These are phyloP conservation scores for Kurtzmaniella quercitrusa DNA, from an alignment of 1,139 yeast genomes.

Conservation along the genomic window DNA sequence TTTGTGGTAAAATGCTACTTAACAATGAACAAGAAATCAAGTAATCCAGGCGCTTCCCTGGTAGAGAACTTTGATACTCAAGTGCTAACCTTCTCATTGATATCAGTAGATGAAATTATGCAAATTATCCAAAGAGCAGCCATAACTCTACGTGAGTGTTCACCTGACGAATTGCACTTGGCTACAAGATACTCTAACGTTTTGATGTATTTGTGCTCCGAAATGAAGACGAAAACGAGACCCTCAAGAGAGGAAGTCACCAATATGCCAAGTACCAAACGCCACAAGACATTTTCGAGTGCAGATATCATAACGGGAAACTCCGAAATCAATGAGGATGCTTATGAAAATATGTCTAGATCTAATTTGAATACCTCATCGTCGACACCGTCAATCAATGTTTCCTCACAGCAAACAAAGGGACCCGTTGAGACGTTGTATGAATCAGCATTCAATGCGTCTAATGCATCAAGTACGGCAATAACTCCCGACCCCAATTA, in stretches of 20 bases:
- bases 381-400: not conserved
- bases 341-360: not conserved
- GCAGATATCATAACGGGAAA: not conserved
- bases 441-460: not conserved
- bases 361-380: not conserved
- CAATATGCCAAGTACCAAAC: not conserved
- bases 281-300: slow-evolving; percentile 1
- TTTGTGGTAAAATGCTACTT: slow-evolving; percentile 82
- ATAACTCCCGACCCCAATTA: not conserved
- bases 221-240: slow-evolving; percentile 50
- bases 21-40: slow-evolving; percentile 38
- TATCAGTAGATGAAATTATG: slow-evolving; percentile 67
- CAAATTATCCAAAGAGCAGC: slow-evolving; percentile 71
- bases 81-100: slow-evolving; percentile 56
- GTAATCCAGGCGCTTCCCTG: slow-evolving; percentile 15
- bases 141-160: slow-evolving; percentile 68
- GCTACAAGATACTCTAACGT: slow-evolving; percentile 80
- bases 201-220: slow-evolving; percentile 71
- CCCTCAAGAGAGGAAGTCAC: slow-evolving; percentile 1
- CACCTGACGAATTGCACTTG: slow-evolving; percentile 86
- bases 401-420: not conserved
- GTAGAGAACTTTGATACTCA: slow-evolving; percentile 41
- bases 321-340: not conserved
- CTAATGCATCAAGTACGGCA: not conserved
- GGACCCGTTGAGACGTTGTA: not conserved